phyloP scores from a whole-genome alignment of 2,329 filamentous ascomycete genomes.

The Cryphonectria nitschkei region DNA sequence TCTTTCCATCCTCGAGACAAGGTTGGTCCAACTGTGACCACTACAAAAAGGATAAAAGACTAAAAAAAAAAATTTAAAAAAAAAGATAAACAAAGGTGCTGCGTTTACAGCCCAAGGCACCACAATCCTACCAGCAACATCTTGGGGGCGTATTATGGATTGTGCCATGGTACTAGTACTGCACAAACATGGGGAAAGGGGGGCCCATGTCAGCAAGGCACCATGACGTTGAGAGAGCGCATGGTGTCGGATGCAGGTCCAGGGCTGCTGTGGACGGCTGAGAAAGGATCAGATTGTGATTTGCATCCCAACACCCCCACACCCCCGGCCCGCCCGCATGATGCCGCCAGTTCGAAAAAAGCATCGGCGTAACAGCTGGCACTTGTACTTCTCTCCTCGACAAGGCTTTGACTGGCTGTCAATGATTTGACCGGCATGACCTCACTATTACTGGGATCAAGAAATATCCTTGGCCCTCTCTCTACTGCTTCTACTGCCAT shows the following conservation, averaged over 20 bases:
- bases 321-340: slow-evolving; percentile 6
- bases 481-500: not conserved
- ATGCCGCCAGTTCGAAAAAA: not conserved
- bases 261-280: not conserved
- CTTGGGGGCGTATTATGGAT: not conserved
- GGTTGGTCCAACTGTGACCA: not conserved
- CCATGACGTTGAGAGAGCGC: not conserved
- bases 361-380: not conserved
- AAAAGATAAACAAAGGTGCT: not conserved
- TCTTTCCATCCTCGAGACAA: no score
- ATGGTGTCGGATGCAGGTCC: not conserved
- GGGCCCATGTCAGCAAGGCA: slow-evolving; percentile 3
- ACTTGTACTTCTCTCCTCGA: not conserved
- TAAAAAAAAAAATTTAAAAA: no score
- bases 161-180: not conserved
- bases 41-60: not conserved
- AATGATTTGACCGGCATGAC: not conserved
- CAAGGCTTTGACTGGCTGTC: not conserved
- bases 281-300: slow-evolving; percentile 9
- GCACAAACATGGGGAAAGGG: not conserved
- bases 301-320: not conserved
- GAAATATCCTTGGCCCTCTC: not conserved
- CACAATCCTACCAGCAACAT: not conserved
- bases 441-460: not conserved
- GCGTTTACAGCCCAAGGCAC: not conserved